Percentiles rank a stretch among this genome's conserved stretches.
Evolutionary conservation across 2,329 filamentous ascomycete genomes (phyloP).

Genomic region (Xylariaceae sp.): DNA sequence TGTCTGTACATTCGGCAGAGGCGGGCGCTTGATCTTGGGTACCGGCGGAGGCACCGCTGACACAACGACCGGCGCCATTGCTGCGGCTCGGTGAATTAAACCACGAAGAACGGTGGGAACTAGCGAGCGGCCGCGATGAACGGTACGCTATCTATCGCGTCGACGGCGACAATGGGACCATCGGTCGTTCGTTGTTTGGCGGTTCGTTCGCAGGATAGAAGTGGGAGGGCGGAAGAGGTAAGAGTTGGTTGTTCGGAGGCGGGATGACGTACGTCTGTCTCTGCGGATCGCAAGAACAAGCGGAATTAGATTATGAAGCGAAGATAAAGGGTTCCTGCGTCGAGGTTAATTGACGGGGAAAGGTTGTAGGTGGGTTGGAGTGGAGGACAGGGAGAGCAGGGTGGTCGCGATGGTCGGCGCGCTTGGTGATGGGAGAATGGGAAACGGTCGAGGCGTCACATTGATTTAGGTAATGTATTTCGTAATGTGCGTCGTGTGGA

Average conservation of each 20-base stretch:
- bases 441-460: constrained; percentile 1
- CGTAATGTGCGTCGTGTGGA: no score
- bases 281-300: neutral
- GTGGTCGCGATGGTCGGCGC: constrained; percentile 10
- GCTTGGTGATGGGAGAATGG: neutral
- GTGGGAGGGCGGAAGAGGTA: neutral
- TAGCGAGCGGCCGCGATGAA: constrained; percentile 7
- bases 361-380: neutral
- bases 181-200: constrained; percentile 1
- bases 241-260: neutral
- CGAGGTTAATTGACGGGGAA: neutral
- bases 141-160: constrained; percentile 9
- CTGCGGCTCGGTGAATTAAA: constrained; percentile 13
- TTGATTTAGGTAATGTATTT: neutral
- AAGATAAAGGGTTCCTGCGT: neutral
- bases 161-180: constrained; percentile 9
- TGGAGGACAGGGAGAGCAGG: neutral
- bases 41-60: constrained; percentile 35
- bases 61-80: constrained; percentile 51
- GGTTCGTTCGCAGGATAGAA: neutral
- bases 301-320: neutral
- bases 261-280: neutral
- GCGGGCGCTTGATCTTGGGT: constrained; percentile 62
- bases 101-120: neutral
- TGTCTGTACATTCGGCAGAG: constrained; percentile 60